These are phyloP conservation scores for Lasiosphaeriaceae sp. DNA, from an alignment of 495 filamentous ascomycete species.

Conservation along the genomic window DNA sequence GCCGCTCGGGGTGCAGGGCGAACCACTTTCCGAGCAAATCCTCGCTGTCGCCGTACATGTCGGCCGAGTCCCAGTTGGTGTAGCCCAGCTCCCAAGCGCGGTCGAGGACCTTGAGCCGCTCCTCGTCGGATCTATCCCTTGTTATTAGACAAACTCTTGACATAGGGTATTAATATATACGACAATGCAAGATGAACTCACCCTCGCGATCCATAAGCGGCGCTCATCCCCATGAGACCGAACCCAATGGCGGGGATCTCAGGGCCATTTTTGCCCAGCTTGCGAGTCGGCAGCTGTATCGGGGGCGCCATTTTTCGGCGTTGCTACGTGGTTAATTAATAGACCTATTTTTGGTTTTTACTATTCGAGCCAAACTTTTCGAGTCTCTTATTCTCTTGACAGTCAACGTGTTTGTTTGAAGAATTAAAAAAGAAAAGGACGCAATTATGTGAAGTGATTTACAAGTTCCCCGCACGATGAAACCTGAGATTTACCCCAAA, in stretches of 20 bases:
- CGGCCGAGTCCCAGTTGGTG: conserved; percentile 50
- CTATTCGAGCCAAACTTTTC: no score
- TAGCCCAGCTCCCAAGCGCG: conserved; percentile 43
- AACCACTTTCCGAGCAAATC: conserved; percentile 54
- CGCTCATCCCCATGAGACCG: conserved; percentile 51
- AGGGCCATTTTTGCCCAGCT: conserved; percentile 52
- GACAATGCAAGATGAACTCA: conserved; percentile 10
- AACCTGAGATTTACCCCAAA: no score
- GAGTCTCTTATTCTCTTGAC: no score
- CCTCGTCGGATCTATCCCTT: conserved; percentile 36
- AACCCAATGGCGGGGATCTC: conserved; percentile 52
- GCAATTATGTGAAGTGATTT: no score
- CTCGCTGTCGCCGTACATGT: conserved; percentile 48
- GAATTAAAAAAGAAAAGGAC: no score
- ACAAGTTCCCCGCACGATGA: no score
- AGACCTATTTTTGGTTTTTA: background rate
- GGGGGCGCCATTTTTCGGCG: conserved; percentile 23
- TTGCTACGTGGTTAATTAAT: background rate
- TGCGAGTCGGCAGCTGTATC: conserved; percentile 28
- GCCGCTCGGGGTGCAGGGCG: conserved; percentile 40
- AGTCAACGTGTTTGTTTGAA: no score
- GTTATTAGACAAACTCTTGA: no score
- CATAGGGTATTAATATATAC: no score
- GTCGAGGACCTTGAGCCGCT: conserved; percentile 47
- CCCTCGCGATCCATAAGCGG: conserved; percentile 41